These are phyloP conservation scores for Candida michaelii DNA, from an alignment of 805 yeast genomes.

Conservation along the genomic window DNA sequence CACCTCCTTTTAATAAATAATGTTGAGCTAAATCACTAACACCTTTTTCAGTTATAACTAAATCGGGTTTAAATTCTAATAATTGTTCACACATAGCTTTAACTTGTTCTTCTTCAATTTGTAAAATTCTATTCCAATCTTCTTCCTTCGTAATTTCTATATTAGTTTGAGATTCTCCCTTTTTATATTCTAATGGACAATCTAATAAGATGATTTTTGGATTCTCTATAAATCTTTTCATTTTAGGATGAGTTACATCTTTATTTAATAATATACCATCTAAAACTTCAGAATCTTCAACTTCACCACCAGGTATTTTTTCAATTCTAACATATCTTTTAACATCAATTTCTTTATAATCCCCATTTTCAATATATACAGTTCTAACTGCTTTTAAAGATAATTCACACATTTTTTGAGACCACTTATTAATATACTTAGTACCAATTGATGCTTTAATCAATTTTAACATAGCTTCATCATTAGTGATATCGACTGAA, in stretches of 20 bases:
- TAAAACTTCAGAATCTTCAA: constrained; percentile 81
- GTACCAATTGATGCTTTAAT: constrained; percentile 94
- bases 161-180: constrained; percentile 98
- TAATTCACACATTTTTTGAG: constrained; percentile 83
- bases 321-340: constrained; percentile 93
- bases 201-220: constrained; percentile 89
- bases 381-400: constrained; percentile 87
- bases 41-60: constrained; percentile 97
- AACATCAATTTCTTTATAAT: constrained; percentile 81
- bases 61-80: constrained; percentile 82
- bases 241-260: constrained; percentile 98
- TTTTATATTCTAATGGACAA: constrained; percentile 96
- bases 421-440: constrained; percentile 89
- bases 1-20: constrained; percentile 88
- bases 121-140: constrained; percentile 93
- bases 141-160: constrained; percentile 94
- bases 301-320: constrained; percentile 97
- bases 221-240: constrained; percentile 85
- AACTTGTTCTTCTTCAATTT: constrained; percentile 98
- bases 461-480: constrained; percentile 80
- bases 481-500: constrained; percentile 82
- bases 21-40: constrained; percentile 98
- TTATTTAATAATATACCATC: constrained; percentile 93
- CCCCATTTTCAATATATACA: constrained; percentile 61
- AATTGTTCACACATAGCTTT: constrained; percentile 82